Evolutionary conservation across 768 basidiomycete genomes (phyloP), one percentile per base, ranked within the genome.

Genomic region (Serendipita sp.): DNA sequence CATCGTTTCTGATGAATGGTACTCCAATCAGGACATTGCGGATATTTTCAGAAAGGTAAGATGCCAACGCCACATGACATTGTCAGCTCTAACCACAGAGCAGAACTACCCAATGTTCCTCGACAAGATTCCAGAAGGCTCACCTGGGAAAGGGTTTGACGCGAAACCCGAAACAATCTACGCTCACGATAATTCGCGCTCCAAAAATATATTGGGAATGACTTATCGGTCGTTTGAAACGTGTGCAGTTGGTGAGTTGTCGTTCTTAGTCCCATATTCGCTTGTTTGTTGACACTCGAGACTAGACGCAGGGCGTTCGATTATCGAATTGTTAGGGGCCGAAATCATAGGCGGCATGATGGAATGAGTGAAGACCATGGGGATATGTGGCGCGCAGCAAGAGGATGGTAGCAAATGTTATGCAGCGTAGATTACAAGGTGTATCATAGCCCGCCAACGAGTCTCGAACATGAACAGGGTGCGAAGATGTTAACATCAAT

Each of bases 121-220:
- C 10, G 52, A 37, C 29, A 10, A 31, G 33, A 58, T 64, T 34
- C 64, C 64, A 27, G 48, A 15, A 15, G 64, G 64, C 23, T 58
- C 23, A 33, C 64, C 64, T 10, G 64, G 64, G 13, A 15, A 37
- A 11, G 53, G 64, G 3, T 55, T 62, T 36, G 37, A 55, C 6
- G 16, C 45, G 4, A 33, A 55, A 18, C 33, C 52, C 0, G 53
- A 29, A n/a, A 18, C 15, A n/a, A 34, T 62, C 31, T 64, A 60
- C 33, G 40, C 36, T 23, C 40, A 33, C 33, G 44, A 60, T 16
- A 64, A 64, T 29, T 23, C 53, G 36, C 44, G 46, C 44, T 50
- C 44, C n/a, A 64, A 64, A 52, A 36, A 55, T n/a, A 11, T 58
- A 15, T 53, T 64, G 29, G 53, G 64, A 13, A 58, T 64, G 36